Evolutionary conservation across 2,329 filamentous ascomycete species (phyloP).

Genomic region (Pleomassaria siparia): DNA sequence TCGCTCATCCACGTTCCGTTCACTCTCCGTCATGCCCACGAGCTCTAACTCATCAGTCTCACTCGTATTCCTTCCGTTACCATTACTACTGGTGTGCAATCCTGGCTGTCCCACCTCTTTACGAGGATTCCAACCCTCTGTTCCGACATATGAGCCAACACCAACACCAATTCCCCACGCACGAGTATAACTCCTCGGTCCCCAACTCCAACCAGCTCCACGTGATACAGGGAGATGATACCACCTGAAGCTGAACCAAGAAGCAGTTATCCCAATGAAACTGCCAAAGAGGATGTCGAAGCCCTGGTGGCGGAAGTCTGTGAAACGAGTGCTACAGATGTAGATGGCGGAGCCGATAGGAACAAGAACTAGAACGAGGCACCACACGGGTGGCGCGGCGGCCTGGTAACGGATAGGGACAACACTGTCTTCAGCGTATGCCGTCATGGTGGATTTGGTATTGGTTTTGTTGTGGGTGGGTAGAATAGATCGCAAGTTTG

Average conservation of each 20-base stretch:
- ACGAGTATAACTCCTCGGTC: constrained; percentile 68
- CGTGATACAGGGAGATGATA: constrained; percentile 79
- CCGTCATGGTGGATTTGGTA: constrained; percentile 15
- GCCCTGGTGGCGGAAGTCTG: constrained; percentile 86
- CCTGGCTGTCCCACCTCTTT: background rate
- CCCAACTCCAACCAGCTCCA: constrained; percentile 91
- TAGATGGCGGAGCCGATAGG: constrained; percentile 77
- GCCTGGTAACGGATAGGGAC: constrained; percentile 68
- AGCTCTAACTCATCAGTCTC: background rate
- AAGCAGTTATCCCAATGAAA: constrained; percentile 69
- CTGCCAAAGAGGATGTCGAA: constrained; percentile 91
- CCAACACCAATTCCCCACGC: constrained; percentile 79
- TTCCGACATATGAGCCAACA: constrained; percentile 49
- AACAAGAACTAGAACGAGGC: constrained; percentile 68
- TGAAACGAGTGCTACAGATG: constrained; percentile 83
- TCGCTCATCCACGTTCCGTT: constrained; percentile 1
- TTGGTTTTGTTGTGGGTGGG: constrained; percentile 30
- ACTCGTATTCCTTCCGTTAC: background rate
- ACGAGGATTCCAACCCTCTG: constrained; percentile 47
- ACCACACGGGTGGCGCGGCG: constrained; percentile 80
- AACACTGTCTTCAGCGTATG: constrained; percentile 21
- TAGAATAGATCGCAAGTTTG: constrained; percentile 31
- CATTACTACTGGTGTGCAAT: background rate
- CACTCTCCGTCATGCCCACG: constrained; percentile 6
- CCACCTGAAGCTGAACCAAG: constrained; percentile 77